A percentile compares a stretch with the other conserved stretches of the same genome.
Evolutionary conservation across 2,329 filamentous ascomycete species (phyloP).

Genomic region (Cadophora sp.): DNA sequence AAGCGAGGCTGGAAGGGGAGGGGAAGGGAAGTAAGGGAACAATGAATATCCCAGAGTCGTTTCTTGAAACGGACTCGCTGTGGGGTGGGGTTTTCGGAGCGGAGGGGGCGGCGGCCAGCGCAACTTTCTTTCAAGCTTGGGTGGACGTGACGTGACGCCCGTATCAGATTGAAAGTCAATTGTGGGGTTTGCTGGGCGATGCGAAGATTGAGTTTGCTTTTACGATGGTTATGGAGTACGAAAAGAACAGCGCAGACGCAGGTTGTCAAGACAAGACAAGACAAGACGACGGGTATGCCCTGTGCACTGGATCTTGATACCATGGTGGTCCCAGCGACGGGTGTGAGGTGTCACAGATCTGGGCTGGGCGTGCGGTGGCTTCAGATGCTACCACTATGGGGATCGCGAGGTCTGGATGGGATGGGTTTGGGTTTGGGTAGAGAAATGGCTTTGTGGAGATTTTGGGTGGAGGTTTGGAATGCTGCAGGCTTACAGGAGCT

Average conservation of each 20-base stretch:
- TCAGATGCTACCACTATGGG: not conserved
- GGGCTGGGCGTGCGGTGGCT: not conserved
- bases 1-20: not conserved
- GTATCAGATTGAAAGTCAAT: constrained; percentile 11
- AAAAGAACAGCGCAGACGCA: no score
- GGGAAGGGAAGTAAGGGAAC: not conserved
- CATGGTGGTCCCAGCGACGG: not conserved
- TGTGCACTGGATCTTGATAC: not conserved
- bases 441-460: not conserved
- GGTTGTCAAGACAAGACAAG: not conserved
- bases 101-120: not conserved
- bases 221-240: no score
- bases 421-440: not conserved
- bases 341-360: not conserved
- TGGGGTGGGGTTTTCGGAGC: not conserved
- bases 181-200: constrained; percentile 6
- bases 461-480: not conserved
- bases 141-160: constrained; percentile 2
- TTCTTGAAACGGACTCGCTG: constrained; percentile 14
- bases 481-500: not conserved
- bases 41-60: constrained; percentile 1
- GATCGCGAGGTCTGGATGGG: not conserved
- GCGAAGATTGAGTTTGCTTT: not conserved
- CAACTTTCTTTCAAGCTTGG: not conserved
- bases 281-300: not conserved